phyloP scores from a whole-genome alignment of 257 asterid species.

The Capsicum rhomboideum region DNA sequence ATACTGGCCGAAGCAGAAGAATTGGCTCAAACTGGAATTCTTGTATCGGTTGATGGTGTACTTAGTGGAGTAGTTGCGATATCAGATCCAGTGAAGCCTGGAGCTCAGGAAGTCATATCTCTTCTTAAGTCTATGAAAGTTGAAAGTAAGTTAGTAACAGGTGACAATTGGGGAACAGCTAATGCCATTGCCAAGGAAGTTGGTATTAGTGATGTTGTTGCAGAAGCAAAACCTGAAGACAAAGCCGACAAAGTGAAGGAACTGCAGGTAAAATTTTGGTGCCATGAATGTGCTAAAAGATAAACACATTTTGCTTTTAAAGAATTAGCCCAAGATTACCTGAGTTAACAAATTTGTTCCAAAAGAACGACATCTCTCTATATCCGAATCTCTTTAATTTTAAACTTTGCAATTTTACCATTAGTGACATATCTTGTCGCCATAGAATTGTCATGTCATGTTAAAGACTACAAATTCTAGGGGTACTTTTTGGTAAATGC shows the following conservation, averaged over 20 bases:
- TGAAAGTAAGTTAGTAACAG: slow-evolving; percentile 9
- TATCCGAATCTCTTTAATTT: background rate
- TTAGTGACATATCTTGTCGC: background rate
- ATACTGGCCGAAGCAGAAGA: slow-evolving; percentile 11
- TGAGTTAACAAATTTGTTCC: background rate
- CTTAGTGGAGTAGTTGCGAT: slow-evolving; percentile 14
- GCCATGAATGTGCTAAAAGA: background rate
- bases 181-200: slow-evolving; percentile 17
- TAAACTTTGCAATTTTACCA: background rate
- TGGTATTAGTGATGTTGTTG: background rate
- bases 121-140: slow-evolving; percentile 12
- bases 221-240: slow-evolving; percentile 16
- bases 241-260: slow-evolving; percentile 11
- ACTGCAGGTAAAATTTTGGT: slow-evolving; percentile 7
- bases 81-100: slow-evolving; percentile 20
- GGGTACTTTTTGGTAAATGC: background rate
- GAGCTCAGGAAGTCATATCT: slow-evolving; percentile 10
- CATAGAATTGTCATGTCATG: background rate
- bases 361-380: background rate
- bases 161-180: slow-evolving; percentile 28
- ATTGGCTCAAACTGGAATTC: slow-evolving; percentile 16
- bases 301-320: background rate
- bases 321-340: background rate
- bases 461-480: background rate
- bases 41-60: slow-evolving; percentile 8